A percentile compares a stretch with the other conserved stretches of the same genome.
phyloP scores from a whole-genome alignment of 352 stramenopile genomes.

The Globisporangium mamillatum region DNA sequence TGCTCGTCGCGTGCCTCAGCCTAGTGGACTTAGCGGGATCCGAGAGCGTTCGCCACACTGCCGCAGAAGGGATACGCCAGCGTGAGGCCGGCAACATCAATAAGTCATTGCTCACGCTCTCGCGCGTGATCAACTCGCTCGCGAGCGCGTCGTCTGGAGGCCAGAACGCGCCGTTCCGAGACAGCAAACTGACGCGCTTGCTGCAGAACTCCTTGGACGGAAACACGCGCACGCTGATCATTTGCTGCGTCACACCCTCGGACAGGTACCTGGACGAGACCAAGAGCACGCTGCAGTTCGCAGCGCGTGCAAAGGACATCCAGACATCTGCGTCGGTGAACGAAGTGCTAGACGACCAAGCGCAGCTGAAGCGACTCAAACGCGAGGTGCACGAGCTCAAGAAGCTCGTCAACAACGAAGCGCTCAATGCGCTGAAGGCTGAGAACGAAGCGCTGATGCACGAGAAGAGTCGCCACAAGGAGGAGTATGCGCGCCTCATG shows the following conservation, averaged over 20 bases:
- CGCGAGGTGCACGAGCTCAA: constrained; percentile 71
- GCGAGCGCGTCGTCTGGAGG: constrained; percentile 26
- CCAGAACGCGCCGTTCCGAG: constrained; percentile 77
- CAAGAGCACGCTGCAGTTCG: constrained; percentile 91
- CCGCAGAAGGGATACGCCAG: constrained; percentile 91
- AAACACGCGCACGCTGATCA: constrained; percentile 91
- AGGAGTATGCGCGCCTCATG: constrained; percentile 53
- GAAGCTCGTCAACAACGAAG: constrained; percentile 51
- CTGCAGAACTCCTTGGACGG: constrained; percentile 90
- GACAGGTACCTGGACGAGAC: constrained; percentile 80
- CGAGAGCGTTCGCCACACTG: constrained; percentile 95
- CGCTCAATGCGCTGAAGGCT: constrained; percentile 53
- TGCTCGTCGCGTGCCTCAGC: constrained; percentile 94
- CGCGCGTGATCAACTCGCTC: constrained; percentile 91
- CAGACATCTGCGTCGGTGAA: constrained; percentile 82
- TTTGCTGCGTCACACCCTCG: constrained; percentile 80
- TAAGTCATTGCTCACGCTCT: constrained; percentile 94
- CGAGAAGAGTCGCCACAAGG: constrained; percentile 55
- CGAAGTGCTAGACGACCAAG: constrained; percentile 91
- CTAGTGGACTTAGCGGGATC: constrained; percentile 98
- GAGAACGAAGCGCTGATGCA: constrained; percentile 68
- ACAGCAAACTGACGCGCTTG: constrained; percentile 91
- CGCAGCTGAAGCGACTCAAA: constrained; percentile 67
- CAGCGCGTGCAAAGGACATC: constrained; percentile 90
- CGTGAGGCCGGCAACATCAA: constrained; percentile 98